These are phyloP conservation scores for Neonectria neomacrospora DNA, from an alignment of 2,329 filamentous ascomycete genomes.

Conservation along the genomic window DNA sequence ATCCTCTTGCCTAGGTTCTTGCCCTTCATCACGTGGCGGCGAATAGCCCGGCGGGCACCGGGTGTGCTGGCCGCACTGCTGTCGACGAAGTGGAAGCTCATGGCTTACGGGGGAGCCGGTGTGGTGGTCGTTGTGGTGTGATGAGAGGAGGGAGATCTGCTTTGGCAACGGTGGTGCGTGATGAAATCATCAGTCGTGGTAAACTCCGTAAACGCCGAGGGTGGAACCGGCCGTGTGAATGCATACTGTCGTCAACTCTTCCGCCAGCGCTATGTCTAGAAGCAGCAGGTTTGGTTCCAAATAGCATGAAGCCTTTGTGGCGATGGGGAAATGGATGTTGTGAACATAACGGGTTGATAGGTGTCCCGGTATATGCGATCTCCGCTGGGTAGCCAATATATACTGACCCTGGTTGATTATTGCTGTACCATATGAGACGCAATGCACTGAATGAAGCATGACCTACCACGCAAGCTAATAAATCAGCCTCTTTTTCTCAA, in stretches of 20 bases:
- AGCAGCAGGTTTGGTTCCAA: background rate
- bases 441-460: background rate
- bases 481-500: background rate
- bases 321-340: background rate
- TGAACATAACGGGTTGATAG: background rate
- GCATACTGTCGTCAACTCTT: background rate
- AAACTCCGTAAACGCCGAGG: slow-evolving; percentile 36
- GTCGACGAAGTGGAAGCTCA: slow-evolving; percentile 39
- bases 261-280: background rate
- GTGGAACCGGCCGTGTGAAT: slow-evolving; percentile 3
- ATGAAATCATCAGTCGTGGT: slow-evolving; percentile 9
- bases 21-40: slow-evolving; percentile 41
- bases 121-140: background rate
- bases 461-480: background rate
- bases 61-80: slow-evolving; percentile 15
- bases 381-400: background rate
- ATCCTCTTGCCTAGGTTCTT: slow-evolving; percentile 37
- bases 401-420: background rate
- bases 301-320: background rate
- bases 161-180: background rate
- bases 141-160: background rate
- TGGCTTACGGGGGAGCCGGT: slow-evolving; percentile 1
- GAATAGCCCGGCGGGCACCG: slow-evolving; percentile 30
- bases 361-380: background rate
- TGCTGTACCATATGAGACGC: background rate